Evolutionary conservation across 805 yeast species (phyloP).

Genomic region (Metschnikowia sp.): DNA sequence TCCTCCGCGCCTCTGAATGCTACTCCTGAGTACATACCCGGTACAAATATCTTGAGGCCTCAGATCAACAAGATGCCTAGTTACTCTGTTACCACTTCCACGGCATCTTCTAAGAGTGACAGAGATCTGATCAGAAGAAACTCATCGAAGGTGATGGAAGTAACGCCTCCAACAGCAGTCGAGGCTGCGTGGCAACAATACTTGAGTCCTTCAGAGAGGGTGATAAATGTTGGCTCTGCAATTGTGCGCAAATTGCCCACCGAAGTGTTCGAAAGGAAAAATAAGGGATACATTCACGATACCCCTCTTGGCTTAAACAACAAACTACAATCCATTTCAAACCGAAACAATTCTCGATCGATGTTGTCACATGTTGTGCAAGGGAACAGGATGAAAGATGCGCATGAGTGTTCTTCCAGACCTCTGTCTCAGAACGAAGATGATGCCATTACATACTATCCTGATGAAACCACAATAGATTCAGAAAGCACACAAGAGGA

Average conservation of each 20-base stretch:
- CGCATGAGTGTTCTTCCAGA: constrained; percentile 3
- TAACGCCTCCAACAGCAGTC: constrained; percentile 47
- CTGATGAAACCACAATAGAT: constrained; percentile 1
- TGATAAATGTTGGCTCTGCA: constrained; percentile 25
- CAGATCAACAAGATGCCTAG: constrained; percentile 36
- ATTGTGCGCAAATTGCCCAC: constrained; percentile 42
- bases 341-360: constrained; percentile 18
- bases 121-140: constrained; percentile 14
- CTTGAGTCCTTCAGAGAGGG: constrained; percentile 58
- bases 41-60: constrained; percentile 57
- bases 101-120: constrained; percentile 15
- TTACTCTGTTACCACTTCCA: constrained; percentile 17
- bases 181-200: constrained; percentile 60
- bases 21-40: constrained; percentile 46
- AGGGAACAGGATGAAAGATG: constrained; percentile 21
- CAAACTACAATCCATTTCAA: constrained; percentile 20
- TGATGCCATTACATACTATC: constrained; percentile 14
- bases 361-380: constrained; percentile 40
- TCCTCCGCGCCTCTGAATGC: neutral
- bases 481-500: constrained; percentile 6
- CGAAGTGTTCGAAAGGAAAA: constrained; percentile 52
- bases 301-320: constrained; percentile 48
- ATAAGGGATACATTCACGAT: constrained; percentile 55
- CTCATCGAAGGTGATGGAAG: constrained; percentile 30
- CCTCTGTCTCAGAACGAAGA: constrained; percentile 7